Evolutionary conservation across 495 filamentous ascomycete species (phyloP).

Genomic region (Aspergillus sparsus): DNA sequence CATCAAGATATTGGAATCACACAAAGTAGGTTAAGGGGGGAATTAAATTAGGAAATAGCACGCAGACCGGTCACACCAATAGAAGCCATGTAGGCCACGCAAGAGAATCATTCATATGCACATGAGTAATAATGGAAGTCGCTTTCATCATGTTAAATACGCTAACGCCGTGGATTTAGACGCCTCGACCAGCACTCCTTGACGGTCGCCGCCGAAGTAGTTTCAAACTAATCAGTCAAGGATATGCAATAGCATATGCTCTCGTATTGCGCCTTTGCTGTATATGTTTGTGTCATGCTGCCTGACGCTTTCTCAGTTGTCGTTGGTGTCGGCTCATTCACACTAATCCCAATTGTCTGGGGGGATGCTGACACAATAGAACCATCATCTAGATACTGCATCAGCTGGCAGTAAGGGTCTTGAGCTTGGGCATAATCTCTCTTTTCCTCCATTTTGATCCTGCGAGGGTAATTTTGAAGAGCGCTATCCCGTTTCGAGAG

Average conservation of each 20-base stretch:
- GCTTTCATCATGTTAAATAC: slow-evolving; percentile 20
- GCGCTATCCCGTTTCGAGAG: slow-evolving; percentile 24
- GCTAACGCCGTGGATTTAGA: slow-evolving; percentile 20
- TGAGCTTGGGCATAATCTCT: slow-evolving; percentile 48
- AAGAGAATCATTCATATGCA: slow-evolving; percentile 31
- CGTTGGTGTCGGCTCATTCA: slow-evolving; percentile 52
- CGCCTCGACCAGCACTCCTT: neutral
- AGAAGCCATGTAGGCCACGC: slow-evolving; percentile 17
- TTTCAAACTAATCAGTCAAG: slow-evolving; percentile 36
- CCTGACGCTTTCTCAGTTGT: slow-evolving; percentile 33
- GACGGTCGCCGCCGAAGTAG: neutral
- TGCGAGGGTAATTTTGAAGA: slow-evolving; percentile 59
- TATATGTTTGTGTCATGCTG: slow-evolving; percentile 39
- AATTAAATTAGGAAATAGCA: slow-evolving; percentile 12
- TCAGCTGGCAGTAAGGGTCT: slow-evolving; percentile 69
- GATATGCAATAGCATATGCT: slow-evolving; percentile 48
- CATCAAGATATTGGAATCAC: slow-evolving; percentile 19
- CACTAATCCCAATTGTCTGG: slow-evolving; percentile 59
- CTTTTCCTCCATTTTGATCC: slow-evolving; percentile 80
- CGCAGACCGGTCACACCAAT: slow-evolving; percentile 21
- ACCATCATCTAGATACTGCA: slow-evolving; percentile 59
- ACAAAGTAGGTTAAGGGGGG: slow-evolving; percentile 2
- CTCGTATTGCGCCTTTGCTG: slow-evolving; percentile 41
- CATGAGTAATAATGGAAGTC: slow-evolving; percentile 18
- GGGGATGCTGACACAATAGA: slow-evolving; percentile 45